phyloP scores from a whole-genome alignment of 2,329 filamentous ascomycete genomes.

The Paracamarosporium sp. region DNA sequence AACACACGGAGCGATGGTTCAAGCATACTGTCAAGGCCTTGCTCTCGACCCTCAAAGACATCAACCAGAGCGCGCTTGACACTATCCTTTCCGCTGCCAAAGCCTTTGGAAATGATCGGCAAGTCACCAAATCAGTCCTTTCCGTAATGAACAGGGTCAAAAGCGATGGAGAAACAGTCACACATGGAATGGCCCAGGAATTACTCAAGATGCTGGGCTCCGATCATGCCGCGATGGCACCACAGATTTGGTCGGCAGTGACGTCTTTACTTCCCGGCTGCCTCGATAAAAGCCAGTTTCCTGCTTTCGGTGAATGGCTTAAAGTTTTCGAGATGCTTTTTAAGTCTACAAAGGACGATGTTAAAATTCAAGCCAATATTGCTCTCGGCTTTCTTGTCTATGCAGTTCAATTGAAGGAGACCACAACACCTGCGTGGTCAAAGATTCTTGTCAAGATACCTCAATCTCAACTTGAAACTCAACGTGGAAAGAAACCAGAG shows the following conservation, averaged over 20 bases:
- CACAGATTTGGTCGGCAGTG: constrained; percentile 87
- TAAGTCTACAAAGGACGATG: constrained; percentile 73
- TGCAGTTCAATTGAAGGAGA: constrained; percentile 69
- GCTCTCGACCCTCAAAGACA: constrained; percentile 78
- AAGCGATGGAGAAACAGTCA: constrained; percentile 62
- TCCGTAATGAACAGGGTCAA: constrained; percentile 66
- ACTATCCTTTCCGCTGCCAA: constrained; percentile 76
- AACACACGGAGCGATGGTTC: constrained; percentile 77
- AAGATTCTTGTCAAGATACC: constrained; percentile 38
- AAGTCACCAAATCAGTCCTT: constrained; percentile 70
- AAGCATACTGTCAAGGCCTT: constrained; percentile 82
- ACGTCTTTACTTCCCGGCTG: constrained; percentile 75
- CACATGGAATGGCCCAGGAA: constrained; percentile 69
- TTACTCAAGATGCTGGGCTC: constrained; percentile 66
- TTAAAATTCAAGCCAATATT: constrained; percentile 73
- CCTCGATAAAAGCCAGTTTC: constrained; percentile 69
- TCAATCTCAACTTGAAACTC: constrained; percentile 32
- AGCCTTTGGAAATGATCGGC: constrained; percentile 71
- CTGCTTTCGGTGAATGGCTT: constrained; percentile 76
- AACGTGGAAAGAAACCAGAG: constrained; percentile 67
- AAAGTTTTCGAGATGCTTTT: constrained; percentile 82
- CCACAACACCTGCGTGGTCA: constrained; percentile 55
- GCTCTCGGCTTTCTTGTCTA: constrained; percentile 89
- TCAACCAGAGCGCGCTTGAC: constrained; percentile 75
- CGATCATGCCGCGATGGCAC: constrained; percentile 70